These are phyloP conservation scores for Trichoderma simmonsii DNA, from an alignment of 2,329 filamentous ascomycete genomes.

Conservation along the genomic window DNA sequence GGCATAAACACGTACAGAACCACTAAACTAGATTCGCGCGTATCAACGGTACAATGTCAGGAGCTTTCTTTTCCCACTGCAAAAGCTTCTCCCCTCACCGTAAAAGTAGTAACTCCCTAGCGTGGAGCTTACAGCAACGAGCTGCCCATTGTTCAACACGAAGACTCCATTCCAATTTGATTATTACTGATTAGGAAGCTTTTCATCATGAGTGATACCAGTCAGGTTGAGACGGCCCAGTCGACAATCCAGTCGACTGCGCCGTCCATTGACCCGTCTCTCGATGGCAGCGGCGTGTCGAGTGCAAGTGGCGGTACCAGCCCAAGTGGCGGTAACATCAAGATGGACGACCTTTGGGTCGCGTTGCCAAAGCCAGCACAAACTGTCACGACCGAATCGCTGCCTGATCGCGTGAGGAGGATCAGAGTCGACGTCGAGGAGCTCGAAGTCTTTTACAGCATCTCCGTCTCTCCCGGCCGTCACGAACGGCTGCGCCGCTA, in stretches of 20 bases:
- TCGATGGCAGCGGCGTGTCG: not conserved
- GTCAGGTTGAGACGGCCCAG: not conserved
- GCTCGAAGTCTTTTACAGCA: slow-evolving; percentile 48
- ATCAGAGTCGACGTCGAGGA: slow-evolving; percentile 45
- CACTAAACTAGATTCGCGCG: not conserved
- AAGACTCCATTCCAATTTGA: not conserved
- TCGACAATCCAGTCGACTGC: slow-evolving; percentile 1
- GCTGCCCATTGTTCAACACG: not conserved
- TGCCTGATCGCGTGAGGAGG: slow-evolving; percentile 42
- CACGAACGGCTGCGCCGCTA: slow-evolving; percentile 40
- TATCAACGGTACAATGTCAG: slow-evolving; percentile 11
- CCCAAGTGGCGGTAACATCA: slow-evolving; percentile 6
- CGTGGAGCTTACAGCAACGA: slow-evolving; percentile 9
- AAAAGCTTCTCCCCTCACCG: not conserved
- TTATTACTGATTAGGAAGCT: not conserved
- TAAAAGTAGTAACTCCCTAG: slow-evolving; percentile 7
- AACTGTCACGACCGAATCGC: slow-evolving; percentile 28
- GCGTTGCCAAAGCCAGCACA: slow-evolving; percentile 15
- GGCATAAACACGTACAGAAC: not conserved
- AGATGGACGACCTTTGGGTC: slow-evolving; percentile 24
- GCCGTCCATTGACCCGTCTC: not conserved
- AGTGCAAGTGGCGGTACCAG: slow-evolving; percentile 7
- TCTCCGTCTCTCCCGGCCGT: slow-evolving; percentile 43
- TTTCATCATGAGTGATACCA: not conserved
- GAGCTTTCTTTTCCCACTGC: slow-evolving; percentile 1